Conservation (phyloP, 2,329 filamentous ascomycete genomes). For the Trichophyton mentagrophytes region DNA sequence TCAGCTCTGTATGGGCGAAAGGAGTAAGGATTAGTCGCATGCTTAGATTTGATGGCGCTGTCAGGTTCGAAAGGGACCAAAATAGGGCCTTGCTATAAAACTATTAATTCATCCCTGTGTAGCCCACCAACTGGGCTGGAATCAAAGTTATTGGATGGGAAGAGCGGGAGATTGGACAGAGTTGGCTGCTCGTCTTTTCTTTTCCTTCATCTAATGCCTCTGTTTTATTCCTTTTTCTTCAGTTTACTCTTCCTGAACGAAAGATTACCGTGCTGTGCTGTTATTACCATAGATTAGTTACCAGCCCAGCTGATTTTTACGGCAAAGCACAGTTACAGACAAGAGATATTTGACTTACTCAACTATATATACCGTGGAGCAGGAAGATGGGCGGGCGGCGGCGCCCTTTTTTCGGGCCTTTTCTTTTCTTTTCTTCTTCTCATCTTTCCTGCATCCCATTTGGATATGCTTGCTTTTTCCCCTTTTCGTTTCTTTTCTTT, state of each 20-base stretch:
- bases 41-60: constrained; percentile 3
- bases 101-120: constrained; percentile 10
- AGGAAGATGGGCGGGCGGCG: constrained; percentile 7
- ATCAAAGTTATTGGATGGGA: constrained; percentile 13
- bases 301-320: constrained; percentile 8
- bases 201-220: no score
- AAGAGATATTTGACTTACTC: no score
- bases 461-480: constrained; percentile 3
- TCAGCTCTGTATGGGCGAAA: not conserved
- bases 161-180: constrained; percentile 13
- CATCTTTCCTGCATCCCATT: constrained; percentile 4
- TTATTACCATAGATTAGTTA: constrained; percentile 9
- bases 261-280: not conserved
- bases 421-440: constrained; percentile 8
- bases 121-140: constrained; percentile 8
- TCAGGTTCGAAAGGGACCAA: constrained; percentile 6
- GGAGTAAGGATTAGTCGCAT: constrained; percentile 4
- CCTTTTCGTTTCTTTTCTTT: not conserved
- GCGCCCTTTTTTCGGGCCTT: constrained; percentile 9
- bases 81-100: constrained; percentile 9
- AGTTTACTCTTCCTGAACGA: constrained; percentile 4
- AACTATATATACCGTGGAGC: not conserved
- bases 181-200: constrained; percentile 4
- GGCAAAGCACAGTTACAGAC: no score
- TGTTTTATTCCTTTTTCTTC: no score